Percentiles rank a stretch among this genome's conserved stretches.
Evolutionary conservation across 75 land plant genomes (phyloP).

Genomic region (Larix kaempferi): DNA sequence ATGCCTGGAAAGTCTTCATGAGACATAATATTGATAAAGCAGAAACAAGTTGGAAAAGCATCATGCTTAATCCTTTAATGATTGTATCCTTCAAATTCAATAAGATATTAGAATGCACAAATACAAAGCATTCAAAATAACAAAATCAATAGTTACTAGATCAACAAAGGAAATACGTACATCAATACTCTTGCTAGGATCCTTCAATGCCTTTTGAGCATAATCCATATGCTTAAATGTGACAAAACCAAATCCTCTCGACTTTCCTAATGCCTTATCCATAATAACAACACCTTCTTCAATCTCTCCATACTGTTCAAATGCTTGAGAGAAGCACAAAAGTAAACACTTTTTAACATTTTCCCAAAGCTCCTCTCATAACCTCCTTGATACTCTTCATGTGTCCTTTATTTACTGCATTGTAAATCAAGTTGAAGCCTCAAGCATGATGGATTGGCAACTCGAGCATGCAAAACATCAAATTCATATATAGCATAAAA

Average conservation of each 20-base stretch:
- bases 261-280: conserved; percentile 54
- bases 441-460: not conserved
- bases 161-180: conserved; percentile 29
- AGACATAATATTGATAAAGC: too few relatives aligned
- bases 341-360: not conserved
- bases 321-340: conserved; percentile 40
- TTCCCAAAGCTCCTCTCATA: not conserved
- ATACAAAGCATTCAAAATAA: not conserved
- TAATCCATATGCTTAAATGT: conserved; percentile 41
- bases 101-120: not conserved
- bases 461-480: not conserved
- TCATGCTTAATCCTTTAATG: too few relatives aligned
- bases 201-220: conserved; percentile 38
- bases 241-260: conserved; percentile 61
- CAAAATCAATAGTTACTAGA: not conserved
- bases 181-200: conserved; percentile 76
- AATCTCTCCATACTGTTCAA: conserved; percentile 48
- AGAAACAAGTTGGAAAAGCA: too few relatives aligned
- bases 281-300: conserved; percentile 49
- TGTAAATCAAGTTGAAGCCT: not conserved
- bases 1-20: too few relatives aligned
- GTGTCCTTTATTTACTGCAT: not conserved
- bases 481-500: not conserved
- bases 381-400: not conserved
- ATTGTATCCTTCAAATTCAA: not conserved